These are phyloP conservation scores for Syzygium grande DNA, from an alignment of 345 rosid genomes.

Conservation along the genomic window DNA sequence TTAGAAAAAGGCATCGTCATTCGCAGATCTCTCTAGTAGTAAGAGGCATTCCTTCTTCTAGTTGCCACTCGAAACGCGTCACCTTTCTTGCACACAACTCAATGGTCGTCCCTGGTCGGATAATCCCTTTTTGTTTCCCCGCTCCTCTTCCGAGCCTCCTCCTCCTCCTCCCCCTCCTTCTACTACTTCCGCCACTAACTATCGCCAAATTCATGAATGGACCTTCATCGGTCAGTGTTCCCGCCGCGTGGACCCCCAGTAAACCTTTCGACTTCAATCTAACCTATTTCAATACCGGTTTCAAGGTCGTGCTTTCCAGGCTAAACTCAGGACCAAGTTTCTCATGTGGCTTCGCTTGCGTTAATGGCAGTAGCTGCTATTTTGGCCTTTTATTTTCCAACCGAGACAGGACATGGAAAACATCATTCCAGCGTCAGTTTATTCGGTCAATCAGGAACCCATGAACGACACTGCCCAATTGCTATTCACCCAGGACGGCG, in stretches of 20 bases:
- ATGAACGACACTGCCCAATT: neutral
- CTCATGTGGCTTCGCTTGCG: accelerated
- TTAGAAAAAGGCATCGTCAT: neutral
- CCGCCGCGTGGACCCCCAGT: accelerated
- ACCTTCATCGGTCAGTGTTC: neutral
- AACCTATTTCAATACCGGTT: neutral
- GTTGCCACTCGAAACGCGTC: accelerated
- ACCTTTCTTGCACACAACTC: accelerated
- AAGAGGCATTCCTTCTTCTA: accelerated
- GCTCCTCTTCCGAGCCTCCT: neutral
- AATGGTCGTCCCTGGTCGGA: accelerated
- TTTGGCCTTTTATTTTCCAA: neutral
- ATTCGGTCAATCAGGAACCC: accelerated
- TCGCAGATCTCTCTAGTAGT: accelerated
- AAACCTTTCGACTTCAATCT: neutral
- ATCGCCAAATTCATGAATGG: neutral
- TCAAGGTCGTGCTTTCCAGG: neutral
- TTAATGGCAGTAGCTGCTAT: accelerated
- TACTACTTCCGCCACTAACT: neutral
- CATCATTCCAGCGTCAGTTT: neutral
- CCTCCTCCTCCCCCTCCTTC: neutral
- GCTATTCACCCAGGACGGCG: neutral
- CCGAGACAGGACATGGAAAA: accelerated
- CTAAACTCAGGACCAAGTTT: neutral
- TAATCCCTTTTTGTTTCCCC: neutral